These are phyloP conservation scores for Pythium rhizo-oryzae DNA, from an alignment of 352 stramenopile genomes.

Conservation along the genomic window DNA sequence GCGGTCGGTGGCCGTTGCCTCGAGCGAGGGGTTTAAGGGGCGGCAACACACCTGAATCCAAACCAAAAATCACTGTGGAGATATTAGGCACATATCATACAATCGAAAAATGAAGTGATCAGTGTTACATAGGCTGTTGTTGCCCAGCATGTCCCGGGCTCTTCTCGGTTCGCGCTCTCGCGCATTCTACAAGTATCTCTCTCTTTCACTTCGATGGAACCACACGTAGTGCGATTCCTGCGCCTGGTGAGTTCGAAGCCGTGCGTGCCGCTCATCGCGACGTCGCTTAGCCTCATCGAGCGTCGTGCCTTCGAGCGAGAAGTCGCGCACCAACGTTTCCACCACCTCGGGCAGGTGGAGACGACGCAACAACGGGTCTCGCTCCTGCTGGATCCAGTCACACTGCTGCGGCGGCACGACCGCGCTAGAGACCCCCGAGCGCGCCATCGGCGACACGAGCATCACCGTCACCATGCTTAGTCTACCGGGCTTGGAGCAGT, in stretches of 20 bases:
- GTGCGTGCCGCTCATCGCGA: neutral
- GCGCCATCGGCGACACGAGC: neutral
- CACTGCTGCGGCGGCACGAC: neutral
- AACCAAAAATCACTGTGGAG: too few relatives aligned
- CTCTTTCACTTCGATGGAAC: neutral
- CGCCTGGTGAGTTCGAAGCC: too few relatives aligned
- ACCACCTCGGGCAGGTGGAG: neutral
- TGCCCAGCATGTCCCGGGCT: too few relatives aligned
- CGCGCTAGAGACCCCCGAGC: neutral
- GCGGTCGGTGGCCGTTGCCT: too few relatives aligned
- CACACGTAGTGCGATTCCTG: neutral
- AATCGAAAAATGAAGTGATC: too few relatives aligned
- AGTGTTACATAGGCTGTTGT: too few relatives aligned
- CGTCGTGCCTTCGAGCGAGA: neutral
- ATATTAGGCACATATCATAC: too few relatives aligned
- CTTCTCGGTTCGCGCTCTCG: too few relatives aligned
- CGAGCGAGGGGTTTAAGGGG: too few relatives aligned
- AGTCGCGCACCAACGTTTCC: neutral
- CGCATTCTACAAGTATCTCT: too few relatives aligned
- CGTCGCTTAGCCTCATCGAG: neutral
- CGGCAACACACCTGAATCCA: too few relatives aligned
- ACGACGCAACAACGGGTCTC: neutral
- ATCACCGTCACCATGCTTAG: slow-evolving; percentile 29
- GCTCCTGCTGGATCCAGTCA: slow-evolving; percentile 5
- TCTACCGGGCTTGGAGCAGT: slow-evolving; percentile 24